These are phyloP conservation scores for Trichoderma reesei DNA, from an alignment of 495 filamentous ascomycete genomes.

Conservation along the genomic window DNA sequence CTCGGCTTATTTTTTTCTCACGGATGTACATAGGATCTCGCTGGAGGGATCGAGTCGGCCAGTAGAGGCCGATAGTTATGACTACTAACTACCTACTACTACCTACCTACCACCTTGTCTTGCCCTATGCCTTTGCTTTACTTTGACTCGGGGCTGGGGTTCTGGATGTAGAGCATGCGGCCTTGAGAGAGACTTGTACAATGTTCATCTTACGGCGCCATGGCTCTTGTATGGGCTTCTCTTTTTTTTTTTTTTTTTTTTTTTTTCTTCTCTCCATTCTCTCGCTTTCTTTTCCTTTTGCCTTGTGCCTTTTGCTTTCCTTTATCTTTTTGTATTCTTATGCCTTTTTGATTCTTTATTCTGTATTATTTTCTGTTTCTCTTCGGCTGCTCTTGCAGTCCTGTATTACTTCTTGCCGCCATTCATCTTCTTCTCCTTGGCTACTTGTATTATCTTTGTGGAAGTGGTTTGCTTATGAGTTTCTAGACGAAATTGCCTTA, in stretches of 20 bases:
- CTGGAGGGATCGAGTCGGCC: not conserved
- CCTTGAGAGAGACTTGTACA: not conserved
- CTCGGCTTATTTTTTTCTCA: slow-evolving; percentile 1
- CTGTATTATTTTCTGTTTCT: too few species aligned
- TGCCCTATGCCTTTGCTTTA: not conserved
- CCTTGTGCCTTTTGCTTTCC: too few species aligned
- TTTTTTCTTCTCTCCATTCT: not conserved
- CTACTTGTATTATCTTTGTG: too few species aligned
- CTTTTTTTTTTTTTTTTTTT: not conserved
- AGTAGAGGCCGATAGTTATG: slow-evolving; percentile 4
- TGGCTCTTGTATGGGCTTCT: not conserved
- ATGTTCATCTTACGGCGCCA: not conserved
- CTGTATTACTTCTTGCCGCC: too few species aligned
- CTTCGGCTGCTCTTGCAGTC: too few species aligned
- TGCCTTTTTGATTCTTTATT: too few species aligned
- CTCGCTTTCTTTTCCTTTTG: not conserved
- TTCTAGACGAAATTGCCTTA: too few species aligned
- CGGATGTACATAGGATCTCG: slow-evolving; percentile 5
- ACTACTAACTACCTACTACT: not conserved
- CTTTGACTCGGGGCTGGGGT: not conserved
- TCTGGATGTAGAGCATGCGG: not conserved
- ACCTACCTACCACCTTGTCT: not conserved
- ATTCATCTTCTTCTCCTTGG: too few species aligned
- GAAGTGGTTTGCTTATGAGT: not conserved
- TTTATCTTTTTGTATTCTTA: not conserved